Evolutionary conservation across 495 filamentous ascomycete genomes (phyloP), one percentile per base, ranked within the genome.

Genomic region (Lasiosphaeria hispida): DNA sequence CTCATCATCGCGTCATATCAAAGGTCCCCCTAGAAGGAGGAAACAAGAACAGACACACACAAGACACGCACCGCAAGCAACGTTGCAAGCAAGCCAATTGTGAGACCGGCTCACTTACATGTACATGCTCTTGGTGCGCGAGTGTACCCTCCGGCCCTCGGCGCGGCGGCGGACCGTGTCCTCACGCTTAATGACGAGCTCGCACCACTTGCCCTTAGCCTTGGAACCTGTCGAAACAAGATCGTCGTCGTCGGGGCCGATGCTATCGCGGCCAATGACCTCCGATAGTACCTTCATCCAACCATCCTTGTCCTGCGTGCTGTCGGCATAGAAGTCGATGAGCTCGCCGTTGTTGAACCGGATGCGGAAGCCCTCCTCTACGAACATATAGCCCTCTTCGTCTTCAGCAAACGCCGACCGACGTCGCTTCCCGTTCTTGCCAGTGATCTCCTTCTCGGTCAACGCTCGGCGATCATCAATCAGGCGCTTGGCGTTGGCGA

Each of bases 361-460:
- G 69, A 98, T 93, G 36, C 94, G 89, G 84, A 98, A 98, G 10
- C 95, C 94, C 69, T 97, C 95, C 72, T 98, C 94, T 18, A 98
- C 94, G 64, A 97, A 97, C 91, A 97, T 96, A 76, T 97, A 98
- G 47, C 95, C 94, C 65, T 98, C 94, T 72, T 97, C 95, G 65
- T 97, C 95, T 71, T 97, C 94, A 7, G 95, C 92, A 64, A 98
- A 98, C 30, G 90, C 94, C 51, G 90, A 95, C 67, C 94, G 92
- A 37, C 94, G 86, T 18, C 94, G 85, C 61, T 86, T 86, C 55
- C 89, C 88, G 59, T 80, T 81, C 66, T 87, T 87, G 19, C 85
- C 86, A 42, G 80, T 85, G 0, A 86, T 89, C 67, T 91, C 88
- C 55, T 85, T 90, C 60, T 96, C 85, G 6, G 84, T 87, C 37